Evolutionary conservation across 1,284 basidiomycete genomes (phyloP), one percentile per base, ranked within the genome.

Genomic region (Moesziomyces sp.): DNA sequence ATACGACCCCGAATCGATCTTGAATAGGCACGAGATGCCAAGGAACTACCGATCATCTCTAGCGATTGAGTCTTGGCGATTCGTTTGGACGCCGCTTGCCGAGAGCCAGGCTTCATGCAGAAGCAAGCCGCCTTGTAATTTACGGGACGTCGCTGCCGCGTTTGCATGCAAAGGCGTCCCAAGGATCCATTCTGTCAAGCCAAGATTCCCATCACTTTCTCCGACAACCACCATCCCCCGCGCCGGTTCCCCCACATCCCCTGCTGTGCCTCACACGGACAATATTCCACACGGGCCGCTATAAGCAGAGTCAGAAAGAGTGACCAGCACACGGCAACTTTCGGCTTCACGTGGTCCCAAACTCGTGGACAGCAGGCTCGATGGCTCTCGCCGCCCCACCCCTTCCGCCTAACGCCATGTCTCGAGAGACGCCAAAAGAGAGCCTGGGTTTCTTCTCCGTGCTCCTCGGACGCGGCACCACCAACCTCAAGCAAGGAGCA

Each of bases 361-460:
- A 40, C 38, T 40, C 38, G 38, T 40, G 48, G 38, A 10, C 48
- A 38, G 13, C 16, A 28, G 16, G 21, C 21, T 47, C 35, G 34
- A 62, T 62, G 58, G 30, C 55, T 40, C 34, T 28, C 10, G 35
- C 54, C 34, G n/a, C 47, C 28, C 50, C 44, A 18, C 6, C 43
- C 9, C 43, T 26, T 28, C 24, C 47, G 24, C n/a, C 54, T 30
- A 35, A 11, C 45, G 52, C 30, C 30, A 69, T 62, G 59, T 11
- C 66, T 3, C 51, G 52, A 34, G 55, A 48, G 19, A 55, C 44
- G n/a, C 28, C 16, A 21, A 68, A 54, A 24, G 55, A 26, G 24
- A 55, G 52, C 14, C 52, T 55, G 0, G 66, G 66, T 52, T 69
- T 69, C 66, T 69, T 69, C 38, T 58, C 66, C 30, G 66, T 69